phyloP scores from a whole-genome alignment of 306 rosid species.

The Boehmeria nivea region DNA sequence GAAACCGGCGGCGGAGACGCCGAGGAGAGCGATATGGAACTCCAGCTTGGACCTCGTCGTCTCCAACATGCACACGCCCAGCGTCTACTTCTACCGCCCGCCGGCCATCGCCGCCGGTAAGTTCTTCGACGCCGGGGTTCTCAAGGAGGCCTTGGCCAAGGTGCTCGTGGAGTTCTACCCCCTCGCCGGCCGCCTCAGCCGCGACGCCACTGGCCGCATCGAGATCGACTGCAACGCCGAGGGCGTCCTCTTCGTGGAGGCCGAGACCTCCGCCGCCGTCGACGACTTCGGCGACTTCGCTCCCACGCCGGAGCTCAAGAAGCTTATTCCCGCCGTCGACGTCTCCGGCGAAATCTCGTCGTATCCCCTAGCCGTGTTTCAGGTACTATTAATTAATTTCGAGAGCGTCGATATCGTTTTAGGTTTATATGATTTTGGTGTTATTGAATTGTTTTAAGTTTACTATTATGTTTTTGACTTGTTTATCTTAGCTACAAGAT shows the following conservation, averaged over 20 bases:
- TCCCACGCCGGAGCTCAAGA: constrained; percentile 63
- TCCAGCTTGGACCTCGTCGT: constrained; percentile 70
- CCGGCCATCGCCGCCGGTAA: constrained; percentile 6
- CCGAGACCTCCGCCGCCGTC: constrained; percentile 35
- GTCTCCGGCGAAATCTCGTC: constrained; percentile 59
- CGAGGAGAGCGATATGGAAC: constrained; percentile 53
- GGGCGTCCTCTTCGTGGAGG: constrained; percentile 76
- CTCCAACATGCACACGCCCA: constrained; percentile 62
- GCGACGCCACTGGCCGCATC: constrained; percentile 61
- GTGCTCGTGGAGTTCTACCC: constrained; percentile 74
- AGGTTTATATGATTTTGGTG: neutral
- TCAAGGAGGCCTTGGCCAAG: constrained; percentile 55
- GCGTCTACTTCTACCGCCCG: constrained; percentile 62
- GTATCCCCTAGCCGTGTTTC: constrained; percentile 54
- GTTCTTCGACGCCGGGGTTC: constrained; percentile 40
- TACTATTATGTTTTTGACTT: too few relatives aligned
- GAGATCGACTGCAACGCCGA: constrained; percentile 71
- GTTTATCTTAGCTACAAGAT: too few relatives aligned
- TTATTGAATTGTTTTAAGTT: too few relatives aligned
- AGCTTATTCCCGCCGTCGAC: constrained; percentile 64
- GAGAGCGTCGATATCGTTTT: neutral
- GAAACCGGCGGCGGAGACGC: constrained; percentile 54
- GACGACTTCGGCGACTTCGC: constrained; percentile 81
- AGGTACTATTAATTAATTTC: constrained; percentile 32
- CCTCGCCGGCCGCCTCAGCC: constrained; percentile 66